phyloP scores from a whole-genome alignment of 495 filamentous ascomycete genomes.

The Viridothelium virens region DNA sequence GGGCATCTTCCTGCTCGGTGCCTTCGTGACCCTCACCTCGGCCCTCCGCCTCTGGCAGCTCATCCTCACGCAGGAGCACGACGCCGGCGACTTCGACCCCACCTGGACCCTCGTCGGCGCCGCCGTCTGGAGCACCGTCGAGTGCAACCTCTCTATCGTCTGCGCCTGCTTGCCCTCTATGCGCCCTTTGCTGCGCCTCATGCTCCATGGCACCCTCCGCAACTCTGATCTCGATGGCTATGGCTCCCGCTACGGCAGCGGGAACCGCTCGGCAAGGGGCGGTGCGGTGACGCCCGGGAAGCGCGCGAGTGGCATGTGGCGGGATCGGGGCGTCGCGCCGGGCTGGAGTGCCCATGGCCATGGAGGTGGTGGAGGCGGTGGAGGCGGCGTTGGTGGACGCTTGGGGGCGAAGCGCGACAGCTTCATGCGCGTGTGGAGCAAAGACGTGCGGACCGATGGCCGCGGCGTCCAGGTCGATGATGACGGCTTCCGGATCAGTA shows the following conservation, averaged over 20 bases:
- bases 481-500: background rate
- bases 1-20: conserved; percentile 47
- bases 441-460: background rate
- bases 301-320: background rate
- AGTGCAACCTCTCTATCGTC: conserved; percentile 34
- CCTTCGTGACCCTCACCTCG: conserved; percentile 41
- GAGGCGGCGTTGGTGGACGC: background rate
- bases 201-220: background rate
- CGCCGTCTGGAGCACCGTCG: conserved; percentile 30
- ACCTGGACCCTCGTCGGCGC: conserved; percentile 30
- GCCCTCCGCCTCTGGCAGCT: conserved; percentile 36
- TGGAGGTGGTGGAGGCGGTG: too few species aligned
- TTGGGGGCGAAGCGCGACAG: background rate
- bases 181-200: background rate
- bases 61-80: conserved; percentile 35
- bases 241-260: background rate
- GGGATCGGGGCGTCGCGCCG: background rate
- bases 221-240: background rate
- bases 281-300: background rate
- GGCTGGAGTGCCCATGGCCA: background rate
- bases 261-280: background rate
- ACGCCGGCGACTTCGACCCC: conserved; percentile 18
- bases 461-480: background rate
- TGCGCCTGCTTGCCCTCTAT: conserved; percentile 33
- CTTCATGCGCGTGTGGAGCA: background rate